Base-by-base conservation (phyloP, 345 rosid species). In the Garcia nutans region DNA sequence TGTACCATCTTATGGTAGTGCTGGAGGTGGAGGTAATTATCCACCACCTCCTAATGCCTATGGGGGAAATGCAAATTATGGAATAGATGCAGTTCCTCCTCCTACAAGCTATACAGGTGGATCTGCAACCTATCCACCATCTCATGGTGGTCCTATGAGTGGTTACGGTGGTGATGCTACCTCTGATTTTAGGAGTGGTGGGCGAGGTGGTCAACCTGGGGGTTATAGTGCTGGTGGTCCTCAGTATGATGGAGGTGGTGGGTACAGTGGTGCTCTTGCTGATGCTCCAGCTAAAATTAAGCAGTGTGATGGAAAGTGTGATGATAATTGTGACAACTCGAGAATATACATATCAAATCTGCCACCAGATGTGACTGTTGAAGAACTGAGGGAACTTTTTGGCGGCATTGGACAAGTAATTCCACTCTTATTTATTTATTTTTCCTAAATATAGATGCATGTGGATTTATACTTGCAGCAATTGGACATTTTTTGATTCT, bases 401-500 rank as follows among this genome's bases (percentile, higher is more conserved):
- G 97, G 97, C 55, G 97, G 99, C 89, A 91, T 96, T 84, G 97
- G 99, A 87, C 96, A 88, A 85, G 99, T 96, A 92, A 88, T 80
- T 75, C 67, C 60, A 64, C 19, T 82, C 84, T 67, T 54, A 28
- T 28, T 3, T 37, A 37, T 37, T 3, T 79, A 77, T 66, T 76
- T 73, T 62, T 71, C 59, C 59, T 78, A 61, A 71, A 50, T 58
- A 70, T 31, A 65, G 22, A 55, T 24, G 28, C 37, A 3, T 61
- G 24, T 17, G 16, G 52, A 50, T 61, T 26, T 22, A 17, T 19
- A 26, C 13, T 56, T 59, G 49, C 10, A 23, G 17, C 3, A 11
- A 22, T 52, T 10, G 56, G 71, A 37, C 11, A 37, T 11, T 67
- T 16, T 44, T 22, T 67, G 33, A 44, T 44, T 17, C n/a, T 23